A percentile compares a stretch with the other conserved stretches of the same genome.
Evolutionary conservation across 2,329 filamentous ascomycete genomes (phyloP).

Genomic region (Aspergillus fumigatus): DNA sequence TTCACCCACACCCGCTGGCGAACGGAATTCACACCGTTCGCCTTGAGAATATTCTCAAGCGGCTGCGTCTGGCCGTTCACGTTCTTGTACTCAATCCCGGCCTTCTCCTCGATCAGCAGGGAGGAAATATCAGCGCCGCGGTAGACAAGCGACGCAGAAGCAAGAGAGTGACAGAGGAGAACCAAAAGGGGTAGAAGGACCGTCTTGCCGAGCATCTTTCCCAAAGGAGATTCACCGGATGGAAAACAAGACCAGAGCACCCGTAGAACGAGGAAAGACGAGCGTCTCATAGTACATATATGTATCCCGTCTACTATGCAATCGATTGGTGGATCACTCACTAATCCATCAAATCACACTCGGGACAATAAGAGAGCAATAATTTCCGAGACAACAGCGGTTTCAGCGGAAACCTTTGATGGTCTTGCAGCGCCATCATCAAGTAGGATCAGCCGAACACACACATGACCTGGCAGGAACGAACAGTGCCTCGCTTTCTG

Average conservation of each 20-base stretch:
- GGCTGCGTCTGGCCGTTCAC: conserved; percentile 49
- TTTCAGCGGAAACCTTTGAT: neutral
- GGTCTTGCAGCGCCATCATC: neutral
- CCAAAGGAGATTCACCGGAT: neutral
- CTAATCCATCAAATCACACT: neutral
- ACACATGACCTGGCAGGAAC: neutral
- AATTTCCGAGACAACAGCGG: neutral
- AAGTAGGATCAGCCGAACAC: neutral
- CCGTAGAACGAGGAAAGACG: neutral
- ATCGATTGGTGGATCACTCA: neutral
- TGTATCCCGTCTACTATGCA: neutral
- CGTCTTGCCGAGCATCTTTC: neutral
- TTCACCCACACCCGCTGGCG: conserved; percentile 71
- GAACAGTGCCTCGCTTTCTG: neutral
- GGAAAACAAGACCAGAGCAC: too few species aligned
- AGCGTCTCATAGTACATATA: neutral
- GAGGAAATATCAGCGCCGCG: conserved; percentile 70
- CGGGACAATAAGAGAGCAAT: neutral
- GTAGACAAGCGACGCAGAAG: conserved; percentile 50
- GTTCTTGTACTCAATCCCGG: conserved; percentile 59
- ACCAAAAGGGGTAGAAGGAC: conserved; percentile 10
- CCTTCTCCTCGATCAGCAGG: conserved; percentile 57
- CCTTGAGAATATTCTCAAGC: conserved; percentile 60
- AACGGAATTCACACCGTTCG: conserved; percentile 63
- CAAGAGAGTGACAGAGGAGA: conserved; percentile 20